These are phyloP conservation scores for Talaromyces pinophilus DNA, from an alignment of 2,329 filamentous ascomycete genomes.

Conservation along the genomic window DNA sequence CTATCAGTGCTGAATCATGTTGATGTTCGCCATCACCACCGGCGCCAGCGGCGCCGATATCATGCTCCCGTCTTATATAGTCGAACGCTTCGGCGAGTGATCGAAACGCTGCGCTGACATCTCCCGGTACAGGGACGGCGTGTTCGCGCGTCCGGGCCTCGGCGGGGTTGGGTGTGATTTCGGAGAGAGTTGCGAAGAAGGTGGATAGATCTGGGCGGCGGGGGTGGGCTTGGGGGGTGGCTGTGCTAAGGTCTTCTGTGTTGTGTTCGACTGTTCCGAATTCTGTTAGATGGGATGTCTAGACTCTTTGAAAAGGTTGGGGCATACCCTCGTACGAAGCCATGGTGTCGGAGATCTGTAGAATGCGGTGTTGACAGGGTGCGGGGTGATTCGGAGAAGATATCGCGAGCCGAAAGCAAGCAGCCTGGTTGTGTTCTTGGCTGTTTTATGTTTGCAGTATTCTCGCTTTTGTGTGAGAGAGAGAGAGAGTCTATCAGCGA, in stretches of 20 bases:
- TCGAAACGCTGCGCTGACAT: slow-evolving; percentile 61
- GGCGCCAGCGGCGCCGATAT: slow-evolving; percentile 30
- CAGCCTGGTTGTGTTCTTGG: too few species aligned
- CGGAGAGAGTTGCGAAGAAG: slow-evolving; percentile 63
- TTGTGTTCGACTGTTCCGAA: slow-evolving; percentile 44
- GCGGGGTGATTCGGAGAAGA: slow-evolving; percentile 15
- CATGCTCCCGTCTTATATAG: slow-evolving; percentile 55
- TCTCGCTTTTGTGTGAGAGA: too few species aligned
- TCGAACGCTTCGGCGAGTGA: slow-evolving; percentile 63
- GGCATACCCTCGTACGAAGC: slow-evolving; percentile 46
- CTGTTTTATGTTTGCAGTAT: too few species aligned
- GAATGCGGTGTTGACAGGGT: not conserved
- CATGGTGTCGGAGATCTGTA: slow-evolving; percentile 31
- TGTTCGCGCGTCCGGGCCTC: slow-evolving; percentile 56
- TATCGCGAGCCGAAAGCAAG: not conserved
- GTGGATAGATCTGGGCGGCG: slow-evolving; percentile 65
- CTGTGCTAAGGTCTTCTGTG: slow-evolving; percentile 36
- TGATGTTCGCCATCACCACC: slow-evolving; percentile 34
- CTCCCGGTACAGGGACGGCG: slow-evolving; percentile 61
- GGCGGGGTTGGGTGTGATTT: slow-evolving; percentile 56
- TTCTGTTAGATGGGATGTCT: not conserved
- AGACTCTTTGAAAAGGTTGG: not conserved
- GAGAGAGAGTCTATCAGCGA: not conserved
- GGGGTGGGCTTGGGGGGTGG: slow-evolving; percentile 35
- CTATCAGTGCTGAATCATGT: slow-evolving; percentile 43